Percentiles rank a stretch among this genome's conserved stretches.
Conservation (phyloP, 208 protist genomes). For the Entamoeba invadens region DNA sequence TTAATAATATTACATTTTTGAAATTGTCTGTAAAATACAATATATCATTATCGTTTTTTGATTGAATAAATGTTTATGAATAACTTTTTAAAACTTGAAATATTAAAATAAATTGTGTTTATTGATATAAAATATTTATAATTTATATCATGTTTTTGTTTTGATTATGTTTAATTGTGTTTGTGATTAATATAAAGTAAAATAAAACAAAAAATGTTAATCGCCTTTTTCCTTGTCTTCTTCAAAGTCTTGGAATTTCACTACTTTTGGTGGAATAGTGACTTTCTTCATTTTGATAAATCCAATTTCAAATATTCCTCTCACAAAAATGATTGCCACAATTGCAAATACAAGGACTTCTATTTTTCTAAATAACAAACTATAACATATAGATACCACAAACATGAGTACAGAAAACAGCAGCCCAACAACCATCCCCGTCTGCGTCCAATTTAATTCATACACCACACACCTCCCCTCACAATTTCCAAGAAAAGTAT, state of each 20-base stretch:
- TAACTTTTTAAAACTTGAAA: too few species aligned
- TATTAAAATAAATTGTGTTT: too few species aligned
- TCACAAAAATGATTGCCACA: background rate
- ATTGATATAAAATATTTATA: too few species aligned
- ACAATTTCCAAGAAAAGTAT: conserved; percentile 15
- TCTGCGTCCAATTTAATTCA: background rate
- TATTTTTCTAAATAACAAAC: background rate
- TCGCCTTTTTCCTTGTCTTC: background rate
- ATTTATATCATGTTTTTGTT: too few species aligned
- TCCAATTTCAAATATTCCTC: background rate
- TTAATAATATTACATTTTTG: too few species aligned
- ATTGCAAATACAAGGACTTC: background rate
- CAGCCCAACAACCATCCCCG: background rate
- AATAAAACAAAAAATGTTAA: too few species aligned
- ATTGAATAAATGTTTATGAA: too few species aligned
- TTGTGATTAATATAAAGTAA: too few species aligned
- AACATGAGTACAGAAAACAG: background rate
- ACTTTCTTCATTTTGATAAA: background rate
- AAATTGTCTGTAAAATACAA: too few species aligned
- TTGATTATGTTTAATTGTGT: too few species aligned
- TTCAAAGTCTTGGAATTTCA: background rate
- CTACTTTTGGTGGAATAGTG: background rate
- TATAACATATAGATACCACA: too few species aligned
- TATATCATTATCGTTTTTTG: too few species aligned
- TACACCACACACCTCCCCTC: background rate